phyloP scores from a whole-genome alignment of 176 grass and related monocot genomes.

The Dendrocalamus sinicus region DNA sequence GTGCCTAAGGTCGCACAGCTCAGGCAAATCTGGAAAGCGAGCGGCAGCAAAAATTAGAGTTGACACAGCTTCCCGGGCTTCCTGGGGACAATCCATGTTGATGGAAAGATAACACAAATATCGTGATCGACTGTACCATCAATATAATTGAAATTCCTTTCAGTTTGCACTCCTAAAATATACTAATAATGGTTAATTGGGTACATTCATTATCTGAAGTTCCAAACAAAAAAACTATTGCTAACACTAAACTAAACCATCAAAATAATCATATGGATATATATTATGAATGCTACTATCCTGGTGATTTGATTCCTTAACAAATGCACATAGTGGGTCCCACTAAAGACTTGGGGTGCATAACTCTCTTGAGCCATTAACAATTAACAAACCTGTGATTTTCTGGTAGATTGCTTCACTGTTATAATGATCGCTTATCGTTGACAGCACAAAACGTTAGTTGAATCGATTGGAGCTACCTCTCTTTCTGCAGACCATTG shows the following conservation, averaged over 20 bases:
- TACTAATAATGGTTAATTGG: not conserved
- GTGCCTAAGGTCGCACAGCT: constrained; percentile 72
- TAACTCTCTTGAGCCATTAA: not conserved
- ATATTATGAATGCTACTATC: not conserved
- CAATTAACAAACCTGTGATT: constrained; percentile 11
- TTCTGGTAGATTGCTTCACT: not conserved
- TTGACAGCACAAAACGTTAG: constrained; percentile 7
- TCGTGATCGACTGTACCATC: not conserved
- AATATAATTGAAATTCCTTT: constrained; percentile 1
- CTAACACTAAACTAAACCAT: constrained; percentile 1
- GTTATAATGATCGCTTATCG: constrained; percentile 7
- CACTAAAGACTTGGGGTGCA: constrained; percentile 9
- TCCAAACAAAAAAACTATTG: not conserved
- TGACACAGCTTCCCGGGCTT: constrained; percentile 76
- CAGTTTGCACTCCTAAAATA: not conserved
- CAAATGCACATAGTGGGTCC: not conserved
- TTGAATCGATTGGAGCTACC: constrained; percentile 42
- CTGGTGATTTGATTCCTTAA: not conserved
- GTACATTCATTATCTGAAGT: not conserved
- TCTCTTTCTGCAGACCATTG: constrained; percentile 65
- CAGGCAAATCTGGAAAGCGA: constrained; percentile 81
- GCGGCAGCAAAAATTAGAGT: constrained; percentile 89
- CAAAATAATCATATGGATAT: not conserved
- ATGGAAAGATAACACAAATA: constrained; percentile 10
- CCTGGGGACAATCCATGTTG: constrained; percentile 77